phyloP scores from a whole-genome alignment of 2,329 filamentous ascomycete species.

The Lecanicillium sp. region DNA sequence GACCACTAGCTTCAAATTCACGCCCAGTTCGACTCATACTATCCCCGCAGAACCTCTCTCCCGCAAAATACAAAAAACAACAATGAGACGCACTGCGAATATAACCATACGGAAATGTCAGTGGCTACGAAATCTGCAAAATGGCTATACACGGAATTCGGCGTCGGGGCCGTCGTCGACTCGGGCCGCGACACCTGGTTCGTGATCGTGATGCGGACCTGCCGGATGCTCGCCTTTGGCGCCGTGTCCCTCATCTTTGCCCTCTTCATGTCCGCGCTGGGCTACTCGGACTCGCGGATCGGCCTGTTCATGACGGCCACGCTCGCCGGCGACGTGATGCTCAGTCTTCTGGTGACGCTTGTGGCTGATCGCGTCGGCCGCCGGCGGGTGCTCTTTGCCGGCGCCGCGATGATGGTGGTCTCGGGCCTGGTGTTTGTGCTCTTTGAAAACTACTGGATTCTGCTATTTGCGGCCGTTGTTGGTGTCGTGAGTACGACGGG shows the following conservation, averaged over 20 bases:
- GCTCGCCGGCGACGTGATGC: constrained; percentile 50
- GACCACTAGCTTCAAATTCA: too few relatives aligned
- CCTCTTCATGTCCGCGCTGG: constrained; percentile 50
- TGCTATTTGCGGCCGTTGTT: constrained; percentile 49
- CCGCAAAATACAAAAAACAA: too few relatives aligned
- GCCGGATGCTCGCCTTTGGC: constrained; percentile 58
- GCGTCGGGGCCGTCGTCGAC: constrained; percentile 35
- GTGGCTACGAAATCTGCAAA: not conserved
- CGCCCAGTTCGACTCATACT: too few relatives aligned
- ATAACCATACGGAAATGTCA: too few relatives aligned
- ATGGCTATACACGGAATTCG: constrained; percentile 37
- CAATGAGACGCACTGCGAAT: too few relatives aligned
- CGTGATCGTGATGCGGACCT: constrained; percentile 42
- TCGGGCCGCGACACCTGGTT: constrained; percentile 44
- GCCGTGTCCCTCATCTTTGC: constrained; percentile 53
- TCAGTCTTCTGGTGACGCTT: constrained; percentile 49
- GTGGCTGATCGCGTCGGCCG: constrained; percentile 52
- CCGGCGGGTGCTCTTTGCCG: constrained; percentile 43
- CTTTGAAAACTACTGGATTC: constrained; percentile 50
- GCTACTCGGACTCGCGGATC: constrained; percentile 49
- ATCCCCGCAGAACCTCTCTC: too few relatives aligned
- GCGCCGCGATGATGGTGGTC: constrained; percentile 47
- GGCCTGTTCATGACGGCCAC: constrained; percentile 60
- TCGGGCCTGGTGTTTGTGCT: constrained; percentile 48
- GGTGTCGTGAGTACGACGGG: constrained; percentile 56